Evolutionary conservation across 768 basidiomycete species (phyloP), one percentile per base, ranked within the genome.

Genomic region (Inosperma sp.): DNA sequence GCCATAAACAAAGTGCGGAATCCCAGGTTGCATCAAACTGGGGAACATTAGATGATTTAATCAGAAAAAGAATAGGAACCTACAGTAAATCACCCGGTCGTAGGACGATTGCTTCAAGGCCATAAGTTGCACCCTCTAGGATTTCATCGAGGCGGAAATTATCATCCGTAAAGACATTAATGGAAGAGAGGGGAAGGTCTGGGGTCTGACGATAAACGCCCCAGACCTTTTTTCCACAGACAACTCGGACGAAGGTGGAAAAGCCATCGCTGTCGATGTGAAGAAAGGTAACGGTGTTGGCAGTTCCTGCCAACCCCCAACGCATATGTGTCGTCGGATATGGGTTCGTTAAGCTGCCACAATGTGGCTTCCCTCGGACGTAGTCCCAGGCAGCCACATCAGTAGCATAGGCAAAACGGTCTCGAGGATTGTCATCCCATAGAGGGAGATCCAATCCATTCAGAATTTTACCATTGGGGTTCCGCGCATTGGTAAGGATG

Each of bases 1-100:
- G 0, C 59, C 60, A 10, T 42, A 50, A 0, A 62, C 60, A 0
- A 46, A 30, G 26, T 63, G 61, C 0, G 52, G 33, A 2, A 48
- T 58, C 17, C 57, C 57, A 1, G 65, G 64, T 0, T 47, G 35
- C 58, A 67, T 59, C 8, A 60, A 48, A 27, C 65, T 65, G 16
- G 5, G 27, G 14, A 17, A 12, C 9, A 4, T 43, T 12, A 41
- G 19, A 16, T 17, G 5, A 9, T 3, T 27, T 35, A 21, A 30
- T 25, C n/a, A 41, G 33, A 8, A 14, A 49, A 34, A 5, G 10
- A 10, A 23, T 19, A 3, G 10, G 7, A 16, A 30, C 41, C 5
- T 6, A 51, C 49, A 51, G 29, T 7, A 37, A 13, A 25, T 23
- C 23, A 12, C 22, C 39, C 7, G 49, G 37, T 5, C 40, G 3